Base-by-base conservation (phyloP, 1,284 basidiomycete species). In the Schizophyllum commune region DNA sequence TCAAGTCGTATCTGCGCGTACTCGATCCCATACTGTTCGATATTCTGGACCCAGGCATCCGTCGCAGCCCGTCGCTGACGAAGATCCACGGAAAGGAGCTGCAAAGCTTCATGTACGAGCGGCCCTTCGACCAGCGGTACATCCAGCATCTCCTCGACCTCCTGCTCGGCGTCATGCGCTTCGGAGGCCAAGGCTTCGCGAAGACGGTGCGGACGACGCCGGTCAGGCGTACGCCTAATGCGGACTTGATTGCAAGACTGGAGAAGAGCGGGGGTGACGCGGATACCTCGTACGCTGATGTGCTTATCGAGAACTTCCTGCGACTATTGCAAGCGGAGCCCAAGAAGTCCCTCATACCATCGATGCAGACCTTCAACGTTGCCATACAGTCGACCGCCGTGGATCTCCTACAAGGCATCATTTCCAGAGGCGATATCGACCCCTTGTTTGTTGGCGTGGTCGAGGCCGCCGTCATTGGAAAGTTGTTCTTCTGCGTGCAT, bases 1-100 rank as follows among this genome's bases (percentile, higher is more conserved):
- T 96, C n/a, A 89, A 88, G 69, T 95, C 93, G 0, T 96, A 95
- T 72, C 78, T 92, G 62, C 83, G 92, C n/a, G 79, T 96, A 32
- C 77, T 97, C 51, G 94, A 97, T 69, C 94, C 94, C 0, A 81
- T 97, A 7, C 72, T 96, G n/a, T 83, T 81, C 65, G 88, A 92
- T 57, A 76, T 97, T 1, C 70, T 93, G 56, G 86, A 92, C 66
- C 88, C 90, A 0, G 71, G 79, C 1, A 83, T 92, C 60, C 78
- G 76, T 19, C 82, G 85, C 47, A 76, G 70, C 20, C 71, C 81
- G n/a, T 76, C 77, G 1, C 74, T 74, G 1, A 72, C 76, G 52
- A 84, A 83, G 64, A 74, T 91, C 55, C 81, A 79, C 61, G 87
- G 84, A 58, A 84, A 82, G 65, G 86, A 91, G 62, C 73, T 93